Evolutionary conservation across 2,329 filamentous ascomycete genomes (phyloP).

Genomic region (Tolypocladium endophyticum): DNA sequence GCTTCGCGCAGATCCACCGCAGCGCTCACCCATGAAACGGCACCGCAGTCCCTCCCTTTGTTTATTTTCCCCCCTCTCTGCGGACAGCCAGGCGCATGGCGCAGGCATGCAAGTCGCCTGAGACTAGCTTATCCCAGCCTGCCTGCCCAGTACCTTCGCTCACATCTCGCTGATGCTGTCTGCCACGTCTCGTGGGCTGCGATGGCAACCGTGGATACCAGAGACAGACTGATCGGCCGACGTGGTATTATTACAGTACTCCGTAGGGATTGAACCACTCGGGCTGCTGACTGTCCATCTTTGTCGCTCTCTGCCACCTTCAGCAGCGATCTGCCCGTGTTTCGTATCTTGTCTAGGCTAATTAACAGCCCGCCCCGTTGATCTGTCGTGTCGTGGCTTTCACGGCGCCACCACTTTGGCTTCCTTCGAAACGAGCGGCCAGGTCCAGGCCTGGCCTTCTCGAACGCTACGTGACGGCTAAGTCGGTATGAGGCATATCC

Average conservation of each 20-base stretch:
- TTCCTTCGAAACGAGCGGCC: neutral
- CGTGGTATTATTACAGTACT: neutral
- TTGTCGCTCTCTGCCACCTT: neutral
- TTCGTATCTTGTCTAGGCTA: neutral
- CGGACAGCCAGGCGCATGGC: neutral
- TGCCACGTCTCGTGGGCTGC: neutral
- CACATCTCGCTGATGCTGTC: neutral
- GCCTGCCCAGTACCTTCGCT: neutral
- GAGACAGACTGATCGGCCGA: neutral
- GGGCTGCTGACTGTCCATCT: neutral
- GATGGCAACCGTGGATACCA: neutral
- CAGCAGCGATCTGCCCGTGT: neutral
- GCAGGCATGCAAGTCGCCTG: neutral
- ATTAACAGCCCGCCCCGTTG: neutral
- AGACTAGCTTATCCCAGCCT: neutral
- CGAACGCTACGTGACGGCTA: neutral
- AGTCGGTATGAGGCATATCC: neutral
- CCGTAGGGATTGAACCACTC: neutral
- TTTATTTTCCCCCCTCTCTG: neutral
- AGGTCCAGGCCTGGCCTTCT: neutral
- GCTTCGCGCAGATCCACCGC: neutral
- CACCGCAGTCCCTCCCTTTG: neutral
- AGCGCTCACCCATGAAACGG: neutral
- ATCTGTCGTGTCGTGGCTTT: neutral
- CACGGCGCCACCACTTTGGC: neutral